phyloP scores from a whole-genome alignment of 768 basidiomycete species.

The Butyriboletus loyo region DNA sequence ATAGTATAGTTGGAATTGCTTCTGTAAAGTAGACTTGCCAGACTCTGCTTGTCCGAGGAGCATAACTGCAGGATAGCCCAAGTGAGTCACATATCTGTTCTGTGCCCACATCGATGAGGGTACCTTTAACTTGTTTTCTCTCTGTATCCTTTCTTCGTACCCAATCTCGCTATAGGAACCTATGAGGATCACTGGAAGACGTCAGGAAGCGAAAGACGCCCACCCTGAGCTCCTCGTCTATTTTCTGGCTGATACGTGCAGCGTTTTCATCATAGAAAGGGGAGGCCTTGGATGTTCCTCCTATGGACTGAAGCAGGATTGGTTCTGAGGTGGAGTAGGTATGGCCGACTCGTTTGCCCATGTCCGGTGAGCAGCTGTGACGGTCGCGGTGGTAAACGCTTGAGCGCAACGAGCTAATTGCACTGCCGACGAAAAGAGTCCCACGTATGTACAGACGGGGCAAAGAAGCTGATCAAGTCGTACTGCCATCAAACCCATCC shows the following conservation, averaged over 20 bases:
- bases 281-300: constrained; percentile 30
- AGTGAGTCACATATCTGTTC: constrained; percentile 2
- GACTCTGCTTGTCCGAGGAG: constrained; percentile 78
- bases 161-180: constrained; percentile 44
- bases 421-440: constrained; percentile 30
- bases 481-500: constrained; percentile 29
- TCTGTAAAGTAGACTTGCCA: constrained; percentile 81
- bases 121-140: constrained; percentile 55
- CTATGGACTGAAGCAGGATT: constrained; percentile 30
- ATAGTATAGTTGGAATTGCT: constrained; percentile 82
- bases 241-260: constrained; percentile 44
- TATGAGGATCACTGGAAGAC: constrained; percentile 1
- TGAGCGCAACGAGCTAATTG: constrained; percentile 27
- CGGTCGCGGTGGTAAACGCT: constrained; percentile 17
- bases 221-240: constrained; percentile 58
- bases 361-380: constrained; percentile 15
- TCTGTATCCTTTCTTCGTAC: constrained; percentile 44
- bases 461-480: constrained; percentile 32
- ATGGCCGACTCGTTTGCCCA: constrained; percentile 31
- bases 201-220: constrained; percentile 4
- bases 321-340: constrained; percentile 30
- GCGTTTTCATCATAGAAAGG: constrained; percentile 43
- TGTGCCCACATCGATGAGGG: background rate
- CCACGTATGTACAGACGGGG: constrained; percentile 37
- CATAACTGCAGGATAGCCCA: constrained; percentile 45